phyloP scores from a whole-genome alignment of 805 yeast species.

The Candida peoriensis region DNA sequence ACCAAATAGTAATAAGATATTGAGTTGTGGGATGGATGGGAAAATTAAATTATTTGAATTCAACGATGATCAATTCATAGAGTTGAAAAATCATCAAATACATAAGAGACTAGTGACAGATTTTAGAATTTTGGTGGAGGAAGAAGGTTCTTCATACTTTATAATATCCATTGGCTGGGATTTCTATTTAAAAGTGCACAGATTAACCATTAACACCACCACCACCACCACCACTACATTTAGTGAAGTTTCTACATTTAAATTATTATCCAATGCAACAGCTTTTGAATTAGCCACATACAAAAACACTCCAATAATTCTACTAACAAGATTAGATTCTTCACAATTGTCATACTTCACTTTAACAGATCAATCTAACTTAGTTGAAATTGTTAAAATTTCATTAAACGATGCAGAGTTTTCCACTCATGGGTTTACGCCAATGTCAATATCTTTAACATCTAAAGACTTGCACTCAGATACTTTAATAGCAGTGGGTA shows the following conservation, averaged over 20 bases:
- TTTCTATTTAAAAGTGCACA: conserved; percentile 34
- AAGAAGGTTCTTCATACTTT: conserved; percentile 24
- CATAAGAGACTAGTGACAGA: conserved; percentile 36
- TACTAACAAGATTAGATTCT: conserved; percentile 56
- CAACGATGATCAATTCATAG: conserved; percentile 5
- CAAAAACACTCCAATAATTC: conserved; percentile 31
- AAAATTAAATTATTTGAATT: conserved; percentile 25
- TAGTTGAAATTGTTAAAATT: conserved; percentile 38
- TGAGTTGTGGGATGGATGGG: conserved; percentile 54
- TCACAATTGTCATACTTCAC: conserved; percentile 48
- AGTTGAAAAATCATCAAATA: conserved; percentile 23
- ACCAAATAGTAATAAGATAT: conserved; percentile 21
- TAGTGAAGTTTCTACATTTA: conserved; percentile 23
- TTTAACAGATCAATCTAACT: conserved; percentile 4
- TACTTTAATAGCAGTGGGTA: conserved; percentile 52
- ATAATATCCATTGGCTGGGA: conserved; percentile 62
- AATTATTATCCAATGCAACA: conserved; percentile 46
- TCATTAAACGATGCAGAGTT: conserved; percentile 75
- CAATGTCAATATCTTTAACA: conserved; percentile 37
- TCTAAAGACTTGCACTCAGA: conserved; percentile 7
- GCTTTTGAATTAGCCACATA: conserved; percentile 37
- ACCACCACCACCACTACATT: conserved; percentile 12
- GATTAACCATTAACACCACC: conserved; percentile 21
- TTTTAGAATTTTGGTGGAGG: conserved; percentile 21
- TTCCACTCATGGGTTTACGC: conserved; percentile 57